Base-by-base conservation (phyloP, 257 asterid species). In the Solanum appendiculatum region DNA sequence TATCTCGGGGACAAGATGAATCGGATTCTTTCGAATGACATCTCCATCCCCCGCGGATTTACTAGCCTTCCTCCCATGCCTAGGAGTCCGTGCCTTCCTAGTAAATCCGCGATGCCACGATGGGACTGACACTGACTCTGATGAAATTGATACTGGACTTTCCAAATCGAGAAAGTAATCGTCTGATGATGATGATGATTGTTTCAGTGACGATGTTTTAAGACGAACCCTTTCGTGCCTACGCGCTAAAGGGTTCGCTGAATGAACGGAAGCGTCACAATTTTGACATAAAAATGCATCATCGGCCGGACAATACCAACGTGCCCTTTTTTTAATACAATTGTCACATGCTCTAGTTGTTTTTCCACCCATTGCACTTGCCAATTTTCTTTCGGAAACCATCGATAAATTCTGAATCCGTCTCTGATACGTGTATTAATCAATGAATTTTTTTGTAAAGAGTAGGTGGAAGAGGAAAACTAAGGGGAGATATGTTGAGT, bases 271-370 rank as follows among this genome's bases (percentile, higher is more conserved):
- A 4, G 92, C 86, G 46, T 96, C 98, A 72, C 99, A 96, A 0
- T 85, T 66, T 86, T 95, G 97, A 90, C 99, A 96, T 12, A 96
- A 85, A 82, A 96, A 96, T 1, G 99, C 99, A 37, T 96, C 99
- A 60, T 95, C 99, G 1, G 98, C 97, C 0, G 97, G 92, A 51
- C 99, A 95, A 82, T 94, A 95, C 97, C 93, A 95, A 1, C 96
- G 81, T 7, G 98, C 99, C 80, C 96, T 86, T 84, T 91, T 95
- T 33, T 83, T 90, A 1, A 93, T 82, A 40, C 99, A 96, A 40
- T 86, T 93, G 68, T 96, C 98, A 86, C 99, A 96, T 9, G 98
- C 96, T 87, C 99, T 82, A 2, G 91, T 93, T 1, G 95, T 92
- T 87, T 94, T 95, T 5, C 93, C 98, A 7, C 93, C 97, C 44